Evolutionary conservation across 208 protist genomes (phyloP), one percentile per base, ranked within the genome.

Genomic region (Lotmaria passim): DNA sequence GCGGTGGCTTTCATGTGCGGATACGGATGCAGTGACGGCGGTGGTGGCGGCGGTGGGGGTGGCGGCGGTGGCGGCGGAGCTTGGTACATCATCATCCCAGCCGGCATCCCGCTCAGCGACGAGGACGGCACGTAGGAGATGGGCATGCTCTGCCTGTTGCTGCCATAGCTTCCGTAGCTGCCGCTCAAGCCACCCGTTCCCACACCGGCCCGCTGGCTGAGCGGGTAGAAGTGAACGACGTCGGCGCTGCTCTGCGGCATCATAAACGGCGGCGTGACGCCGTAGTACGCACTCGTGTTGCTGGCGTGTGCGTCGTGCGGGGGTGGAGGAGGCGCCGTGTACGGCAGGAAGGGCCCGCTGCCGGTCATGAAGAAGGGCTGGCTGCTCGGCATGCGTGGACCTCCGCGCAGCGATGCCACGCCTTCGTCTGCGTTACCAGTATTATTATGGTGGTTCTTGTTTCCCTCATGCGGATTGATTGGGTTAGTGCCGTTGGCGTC

Each of bases 121-220:
- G 60, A 56, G 15, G 60, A 24, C 6, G 44, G 47, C n/a, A 44
- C 24, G 60, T 66, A 46, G 23, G 47, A 53, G 23, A 56, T 19
- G 8, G 60, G 12, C 46, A 53, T 28, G 34, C 30, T 48, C 24
- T 34, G 43, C 48, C 51, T 53, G 57, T n/a, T 57, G 56, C n/a
- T n/a, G n/a, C n/a, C n/a, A n/a, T n/a, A n/a, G n/a, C n/a, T n/a
- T n/a, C 34, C 58, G 43, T 61, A 43, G 47, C 39, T 51, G 24
- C 7, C n/a, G 57, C 38, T 65, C n/a, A n/a, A n/a, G 26, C 10
- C 41, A 30, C 30, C 14, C 36, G 26, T 21, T 8, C 39, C 44
- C 11, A 56, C 19, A 33, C 15, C 12, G 7, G 46, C 47, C 46
- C 53, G n/a, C 31, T 24, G 60, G 21, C 19, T 31, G 5, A 24